Evolutionary conservation across 805 yeast species (phyloP).

Genomic region (Lipomyces chichibuensis): DNA sequence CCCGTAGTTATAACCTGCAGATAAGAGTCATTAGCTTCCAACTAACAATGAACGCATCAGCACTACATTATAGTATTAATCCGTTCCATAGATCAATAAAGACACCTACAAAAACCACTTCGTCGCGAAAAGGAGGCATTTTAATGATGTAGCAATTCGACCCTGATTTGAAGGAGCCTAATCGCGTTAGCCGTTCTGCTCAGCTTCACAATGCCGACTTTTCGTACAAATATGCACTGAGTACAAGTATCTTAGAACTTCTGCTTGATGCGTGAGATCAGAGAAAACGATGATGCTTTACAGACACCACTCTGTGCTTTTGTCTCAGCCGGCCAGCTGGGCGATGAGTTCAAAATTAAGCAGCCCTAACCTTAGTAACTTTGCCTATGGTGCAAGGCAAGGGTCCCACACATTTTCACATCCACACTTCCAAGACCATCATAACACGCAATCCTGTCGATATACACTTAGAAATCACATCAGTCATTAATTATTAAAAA

Average conservation of each 20-base stretch:
- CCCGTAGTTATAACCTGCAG: constrained; percentile 73
- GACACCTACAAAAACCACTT: constrained; percentile 44
- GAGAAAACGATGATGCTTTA: too few species aligned
- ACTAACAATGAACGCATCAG: not conserved
- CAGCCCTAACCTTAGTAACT: too few species aligned
- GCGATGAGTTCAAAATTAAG: too few species aligned
- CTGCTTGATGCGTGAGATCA: not conserved
- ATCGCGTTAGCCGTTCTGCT: not conserved
- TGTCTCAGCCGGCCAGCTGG: too few species aligned
- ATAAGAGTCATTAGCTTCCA: not conserved
- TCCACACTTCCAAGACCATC: too few species aligned
- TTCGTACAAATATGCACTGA: not conserved
- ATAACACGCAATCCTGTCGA: too few species aligned
- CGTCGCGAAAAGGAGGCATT: constrained; percentile 47
- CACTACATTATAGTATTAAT: not conserved
- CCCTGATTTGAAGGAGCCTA: not conserved
- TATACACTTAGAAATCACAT: too few species aligned
- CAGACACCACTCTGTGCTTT: too few species aligned
- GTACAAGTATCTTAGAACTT: not conserved
- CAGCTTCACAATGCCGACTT: not conserved
- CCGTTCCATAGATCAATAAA: not conserved
- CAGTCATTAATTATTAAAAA: too few species aligned
- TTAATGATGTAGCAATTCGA: not conserved
- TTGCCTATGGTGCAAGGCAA: too few species aligned
- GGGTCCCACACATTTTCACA: too few species aligned